Evolutionary conservation across 208 protist species (phyloP).

Genomic region (Naegleria lovaniensis): DNA sequence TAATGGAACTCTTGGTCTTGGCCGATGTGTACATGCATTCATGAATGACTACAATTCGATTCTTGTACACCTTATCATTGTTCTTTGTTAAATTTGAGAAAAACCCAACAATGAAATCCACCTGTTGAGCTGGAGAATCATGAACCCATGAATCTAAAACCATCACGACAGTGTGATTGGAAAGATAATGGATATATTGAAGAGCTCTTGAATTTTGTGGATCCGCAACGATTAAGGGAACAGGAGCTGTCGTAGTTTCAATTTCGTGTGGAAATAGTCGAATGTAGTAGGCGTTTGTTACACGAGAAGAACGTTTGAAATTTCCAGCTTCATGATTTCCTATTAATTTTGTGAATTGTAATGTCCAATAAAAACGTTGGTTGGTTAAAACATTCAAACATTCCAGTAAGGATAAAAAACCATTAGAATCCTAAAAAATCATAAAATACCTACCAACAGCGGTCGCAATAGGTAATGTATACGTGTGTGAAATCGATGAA

Average conservation of each 20-base stretch:
- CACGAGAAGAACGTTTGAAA: background rate
- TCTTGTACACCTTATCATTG: background rate
- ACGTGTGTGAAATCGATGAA: background rate
- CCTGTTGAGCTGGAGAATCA: background rate
- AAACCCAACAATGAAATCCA: background rate
- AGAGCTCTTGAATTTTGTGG: background rate
- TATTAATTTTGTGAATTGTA: background rate
- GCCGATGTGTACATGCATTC: background rate
- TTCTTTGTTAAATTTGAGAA: background rate
- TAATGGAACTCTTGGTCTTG: background rate
- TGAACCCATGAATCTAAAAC: background rate
- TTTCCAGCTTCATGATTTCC: conserved; percentile 7
- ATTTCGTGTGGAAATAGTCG: conserved; percentile 4
- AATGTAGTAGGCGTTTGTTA: background rate
- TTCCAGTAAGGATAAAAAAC: too few relatives aligned
- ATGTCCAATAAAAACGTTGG: too few relatives aligned
- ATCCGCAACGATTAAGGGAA: background rate
- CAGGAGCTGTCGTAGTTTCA: background rate
- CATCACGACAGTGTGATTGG: background rate
- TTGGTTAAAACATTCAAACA: too few relatives aligned
- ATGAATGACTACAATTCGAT: background rate
- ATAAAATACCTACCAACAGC: background rate
- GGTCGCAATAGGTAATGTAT: background rate
- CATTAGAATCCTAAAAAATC: too few relatives aligned
- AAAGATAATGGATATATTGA: background rate